Evolutionary conservation across 192 early-diverging fungal genomes (phyloP).

Genomic region (Podila clonocystis): DNA sequence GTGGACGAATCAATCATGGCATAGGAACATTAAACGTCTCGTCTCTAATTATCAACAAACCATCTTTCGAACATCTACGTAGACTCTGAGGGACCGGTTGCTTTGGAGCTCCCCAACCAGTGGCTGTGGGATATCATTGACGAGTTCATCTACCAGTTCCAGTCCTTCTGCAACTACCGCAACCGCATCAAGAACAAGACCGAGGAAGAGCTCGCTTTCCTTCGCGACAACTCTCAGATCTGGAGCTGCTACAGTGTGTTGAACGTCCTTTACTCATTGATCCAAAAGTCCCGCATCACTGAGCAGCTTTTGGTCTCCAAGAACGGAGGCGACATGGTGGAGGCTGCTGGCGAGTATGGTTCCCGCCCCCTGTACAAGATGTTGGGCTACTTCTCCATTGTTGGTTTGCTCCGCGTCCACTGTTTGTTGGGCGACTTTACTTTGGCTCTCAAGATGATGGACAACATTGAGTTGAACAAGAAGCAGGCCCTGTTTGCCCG

Average conservation of each 20-base stretch:
- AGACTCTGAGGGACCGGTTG: constrained; percentile 84
- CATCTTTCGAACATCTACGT: constrained; percentile 1
- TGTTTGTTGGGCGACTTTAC: constrained; percentile 96
- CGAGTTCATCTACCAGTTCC: constrained; percentile 99
- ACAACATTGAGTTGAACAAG: constrained; percentile 94
- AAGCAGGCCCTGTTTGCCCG: constrained; percentile 92
- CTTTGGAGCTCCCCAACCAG: constrained; percentile 96
- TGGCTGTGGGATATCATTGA: constrained; percentile 99
- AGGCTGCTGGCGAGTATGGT: constrained; percentile 92
- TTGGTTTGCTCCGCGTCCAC: constrained; percentile 94
- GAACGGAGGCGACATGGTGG: constrained; percentile 89
- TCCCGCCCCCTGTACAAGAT: constrained; percentile 92
- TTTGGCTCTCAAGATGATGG: constrained; percentile 94
- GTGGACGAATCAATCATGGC: no score
- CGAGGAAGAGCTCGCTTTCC: constrained; percentile 81
- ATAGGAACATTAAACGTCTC: no score
- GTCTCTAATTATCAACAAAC: no score
- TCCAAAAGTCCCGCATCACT: constrained; percentile 94
- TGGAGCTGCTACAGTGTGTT: constrained; percentile 98
- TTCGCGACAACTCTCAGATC: constrained; percentile 88
- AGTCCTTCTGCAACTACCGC: constrained; percentile 95
- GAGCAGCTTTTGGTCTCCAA: constrained; percentile 91
- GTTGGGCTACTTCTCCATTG: constrained; percentile 96
- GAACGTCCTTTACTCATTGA: constrained; percentile 95
- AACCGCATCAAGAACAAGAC: constrained; percentile 84